These are phyloP conservation scores for Scalesia atractyloides DNA, from an alignment of 129 eudicot genomes.

Conservation along the genomic window DNA sequence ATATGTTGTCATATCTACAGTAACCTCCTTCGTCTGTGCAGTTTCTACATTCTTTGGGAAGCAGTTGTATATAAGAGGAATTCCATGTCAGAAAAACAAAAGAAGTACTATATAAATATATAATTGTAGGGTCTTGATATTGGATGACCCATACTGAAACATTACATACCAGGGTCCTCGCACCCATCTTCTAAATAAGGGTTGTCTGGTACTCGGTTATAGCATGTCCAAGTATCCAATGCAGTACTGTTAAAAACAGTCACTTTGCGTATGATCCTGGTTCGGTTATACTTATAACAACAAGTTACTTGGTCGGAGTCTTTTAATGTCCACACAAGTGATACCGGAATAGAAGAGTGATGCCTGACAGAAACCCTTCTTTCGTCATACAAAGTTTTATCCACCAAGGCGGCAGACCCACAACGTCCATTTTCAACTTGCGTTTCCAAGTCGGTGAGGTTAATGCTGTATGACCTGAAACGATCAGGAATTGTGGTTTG, in stretches of 20 bases:
- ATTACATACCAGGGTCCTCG: neutral
- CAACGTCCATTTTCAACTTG: conserved; percentile 3
- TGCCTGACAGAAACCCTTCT: neutral
- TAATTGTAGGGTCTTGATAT: too few relatives aligned
- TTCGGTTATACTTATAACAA: too few relatives aligned
- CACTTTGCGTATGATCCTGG: neutral
- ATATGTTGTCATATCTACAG: neutral
- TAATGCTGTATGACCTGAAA: neutral
- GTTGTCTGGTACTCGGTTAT: neutral
- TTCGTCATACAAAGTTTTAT: neutral
- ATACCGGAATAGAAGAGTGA: neutral
- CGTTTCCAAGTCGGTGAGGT: neutral
- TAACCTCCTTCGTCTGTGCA: neutral
- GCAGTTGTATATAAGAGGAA: neutral
- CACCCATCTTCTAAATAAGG: conserved; percentile 3
- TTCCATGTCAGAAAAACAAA: neutral
- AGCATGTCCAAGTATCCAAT: neutral
- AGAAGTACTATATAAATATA: too few relatives aligned
- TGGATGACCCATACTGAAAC: too few relatives aligned
- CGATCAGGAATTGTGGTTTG: conserved; percentile 13
- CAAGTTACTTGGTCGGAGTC: neutral
- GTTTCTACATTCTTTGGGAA: neutral
- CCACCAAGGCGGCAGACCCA: conserved; percentile 11
- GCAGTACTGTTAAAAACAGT: neutral
- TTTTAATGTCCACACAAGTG: conserved; percentile 8